Evolutionary conservation across 2,329 filamentous ascomycete genomes (phyloP).

Genomic region (Albophoma yamanashiensis): DNA sequence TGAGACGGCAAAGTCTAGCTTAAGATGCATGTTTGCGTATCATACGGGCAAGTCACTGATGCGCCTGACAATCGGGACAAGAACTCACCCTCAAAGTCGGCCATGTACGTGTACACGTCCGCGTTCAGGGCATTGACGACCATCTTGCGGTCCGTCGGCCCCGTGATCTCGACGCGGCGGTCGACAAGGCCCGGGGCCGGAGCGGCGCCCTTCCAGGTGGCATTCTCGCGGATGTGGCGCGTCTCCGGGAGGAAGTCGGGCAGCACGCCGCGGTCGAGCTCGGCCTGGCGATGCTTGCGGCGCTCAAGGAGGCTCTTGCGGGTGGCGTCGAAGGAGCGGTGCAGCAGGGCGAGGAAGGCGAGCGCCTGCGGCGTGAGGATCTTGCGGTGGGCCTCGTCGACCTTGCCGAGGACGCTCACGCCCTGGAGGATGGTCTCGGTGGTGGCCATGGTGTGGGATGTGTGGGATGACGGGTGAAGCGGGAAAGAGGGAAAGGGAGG

Average conservation of each 20-base stretch:
- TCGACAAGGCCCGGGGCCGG: slow-evolving; percentile 90
- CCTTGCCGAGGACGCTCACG: slow-evolving; percentile 71
- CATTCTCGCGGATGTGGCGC: slow-evolving; percentile 86
- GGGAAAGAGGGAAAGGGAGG: background rate
- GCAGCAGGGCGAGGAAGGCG: slow-evolving; percentile 86
- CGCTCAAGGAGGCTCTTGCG: slow-evolving; percentile 84
- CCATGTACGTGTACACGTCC: slow-evolving; percentile 98
- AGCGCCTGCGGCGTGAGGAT: slow-evolving; percentile 86
- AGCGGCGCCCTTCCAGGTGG: slow-evolving; percentile 84
- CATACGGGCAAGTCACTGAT: slow-evolving; percentile 2
- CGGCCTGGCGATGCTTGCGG: slow-evolving; percentile 75
- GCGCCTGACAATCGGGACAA: background rate
- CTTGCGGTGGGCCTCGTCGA: slow-evolving; percentile 73
- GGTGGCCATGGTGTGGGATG: slow-evolving; percentile 43
- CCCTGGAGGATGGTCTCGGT: slow-evolving; percentile 74
- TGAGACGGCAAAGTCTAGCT: background rate
- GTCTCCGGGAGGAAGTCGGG: slow-evolving; percentile 96
- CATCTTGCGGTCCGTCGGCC: slow-evolving; percentile 97
- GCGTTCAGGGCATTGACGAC: slow-evolving; percentile 95
- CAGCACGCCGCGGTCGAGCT: slow-evolving; percentile 80
- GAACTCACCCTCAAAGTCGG: slow-evolving; percentile 83
- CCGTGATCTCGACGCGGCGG: slow-evolving; percentile 92
- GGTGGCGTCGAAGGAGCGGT: slow-evolving; percentile 85
- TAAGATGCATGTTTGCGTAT: background rate
- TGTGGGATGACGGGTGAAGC: slow-evolving; percentile 5